Percentiles rank a stretch among this genome's conserved stretches.
Conservation (phyloP, 805 yeast species). For the Lipomyces starkeyi region DNA sequence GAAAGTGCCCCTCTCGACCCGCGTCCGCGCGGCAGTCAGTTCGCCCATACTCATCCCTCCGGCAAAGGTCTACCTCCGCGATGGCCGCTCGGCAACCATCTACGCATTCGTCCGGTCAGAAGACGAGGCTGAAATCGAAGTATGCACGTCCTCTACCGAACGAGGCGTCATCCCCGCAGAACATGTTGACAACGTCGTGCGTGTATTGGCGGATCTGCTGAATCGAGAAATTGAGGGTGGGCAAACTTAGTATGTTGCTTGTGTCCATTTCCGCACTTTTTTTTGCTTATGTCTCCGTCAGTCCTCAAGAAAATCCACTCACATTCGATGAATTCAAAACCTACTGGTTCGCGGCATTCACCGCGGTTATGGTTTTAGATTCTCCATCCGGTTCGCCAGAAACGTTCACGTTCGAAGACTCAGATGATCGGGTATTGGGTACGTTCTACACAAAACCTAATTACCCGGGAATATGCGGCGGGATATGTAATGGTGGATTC, state of each 20-base stretch:
- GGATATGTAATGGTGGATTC: conserved; percentile 88
- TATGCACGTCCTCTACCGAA: conserved; percentile 9
- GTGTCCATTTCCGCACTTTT: background rate
- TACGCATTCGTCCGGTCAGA: conserved; percentile 23
- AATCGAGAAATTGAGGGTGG: conserved; percentile 75
- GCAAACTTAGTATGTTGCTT: conserved; percentile 56
- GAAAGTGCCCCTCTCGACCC: background rate
- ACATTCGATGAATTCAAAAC: conserved; percentile 58
- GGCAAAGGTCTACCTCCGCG: conserved; percentile 12
- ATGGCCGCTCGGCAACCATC: conserved; percentile 27
- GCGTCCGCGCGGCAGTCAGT: background rate
- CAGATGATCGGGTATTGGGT: conserved; percentile 65
- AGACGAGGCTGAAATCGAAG: conserved; percentile 12
- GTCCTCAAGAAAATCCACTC: conserved; percentile 55
- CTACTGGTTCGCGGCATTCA: conserved; percentile 72
- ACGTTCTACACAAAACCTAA: conserved; percentile 69
- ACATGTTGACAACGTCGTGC: conserved; percentile 6
- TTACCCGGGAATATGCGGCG: conserved; percentile 82
- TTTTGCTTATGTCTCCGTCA: background rate
- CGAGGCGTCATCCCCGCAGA: background rate
- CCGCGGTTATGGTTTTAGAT: conserved; percentile 64
- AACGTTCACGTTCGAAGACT: conserved; percentile 43
- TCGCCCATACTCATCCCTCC: conserved; percentile 15
- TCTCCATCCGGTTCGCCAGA: conserved; percentile 42
- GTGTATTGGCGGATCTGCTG: conserved; percentile 49